Evolutionary conservation across 805 yeast genomes (phyloP).

Genomic region (Kurtzmaniella cleridarum): DNA sequence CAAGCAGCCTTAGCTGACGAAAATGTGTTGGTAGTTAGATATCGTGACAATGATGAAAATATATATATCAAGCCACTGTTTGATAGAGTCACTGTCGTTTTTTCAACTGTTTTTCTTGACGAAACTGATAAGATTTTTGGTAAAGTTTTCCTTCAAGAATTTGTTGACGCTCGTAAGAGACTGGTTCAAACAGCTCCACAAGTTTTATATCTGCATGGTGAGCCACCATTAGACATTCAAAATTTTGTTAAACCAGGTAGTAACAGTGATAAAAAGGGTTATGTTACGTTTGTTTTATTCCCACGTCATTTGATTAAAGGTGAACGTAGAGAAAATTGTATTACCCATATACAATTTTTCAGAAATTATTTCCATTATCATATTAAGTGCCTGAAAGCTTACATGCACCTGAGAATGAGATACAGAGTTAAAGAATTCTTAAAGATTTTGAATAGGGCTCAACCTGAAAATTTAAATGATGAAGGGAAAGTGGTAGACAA

Average conservation of each 20-base stretch:
- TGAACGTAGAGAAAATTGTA: conserved; percentile 76
- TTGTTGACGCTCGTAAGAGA: conserved; percentile 92
- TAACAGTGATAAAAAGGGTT: conserved; percentile 42
- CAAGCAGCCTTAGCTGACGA: conserved; percentile 43
- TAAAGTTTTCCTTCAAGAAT: conserved; percentile 85
- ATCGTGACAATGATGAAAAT: conserved; percentile 83
- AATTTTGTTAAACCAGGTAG: conserved; percentile 22
- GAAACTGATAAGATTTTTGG: conserved; percentile 93
- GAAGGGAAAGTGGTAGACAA: conserved; percentile 44
- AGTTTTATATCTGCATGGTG: conserved; percentile 83
- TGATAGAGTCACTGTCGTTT: conserved; percentile 95
- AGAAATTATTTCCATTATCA: conserved; percentile 98
- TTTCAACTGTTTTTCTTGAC: conserved; percentile 90
- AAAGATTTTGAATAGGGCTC: conserved; percentile 93
- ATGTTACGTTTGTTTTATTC: conserved; percentile 68
- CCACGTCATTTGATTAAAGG: conserved; percentile 67
- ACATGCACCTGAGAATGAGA: conserved; percentile 98
- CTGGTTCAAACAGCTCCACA: conserved; percentile 98
- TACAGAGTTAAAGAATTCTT: conserved; percentile 89
- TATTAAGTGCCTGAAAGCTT: conserved; percentile 96
- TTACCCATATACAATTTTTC: conserved; percentile 86
- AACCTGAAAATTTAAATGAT: conserved; percentile 82
- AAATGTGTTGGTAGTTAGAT: conserved; percentile 64
- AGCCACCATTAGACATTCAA: conserved; percentile 80
- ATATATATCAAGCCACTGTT: conserved; percentile 87